Evolutionary conservation across 2,329 filamentous ascomycete species (phyloP), one percentile per base, ranked within the genome.

Genomic region (Botrytis elliptica): DNA sequence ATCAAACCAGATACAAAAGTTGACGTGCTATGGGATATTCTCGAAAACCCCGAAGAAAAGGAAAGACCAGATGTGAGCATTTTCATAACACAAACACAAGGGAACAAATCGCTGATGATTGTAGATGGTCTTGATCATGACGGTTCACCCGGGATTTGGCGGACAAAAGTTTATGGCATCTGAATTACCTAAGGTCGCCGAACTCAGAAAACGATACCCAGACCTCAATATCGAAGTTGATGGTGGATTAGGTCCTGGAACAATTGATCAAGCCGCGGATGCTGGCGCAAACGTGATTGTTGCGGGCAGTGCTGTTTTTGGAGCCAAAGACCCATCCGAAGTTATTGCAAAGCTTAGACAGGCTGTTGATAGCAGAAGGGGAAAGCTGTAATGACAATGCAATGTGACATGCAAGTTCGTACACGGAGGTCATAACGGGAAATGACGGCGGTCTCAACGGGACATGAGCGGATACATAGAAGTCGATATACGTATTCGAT

Each of bases 121-220:
- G 44, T 29, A 98, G 95, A 99, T 99, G 96, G 94, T 97, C 55
- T 90, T 99, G 29, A 89, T 99, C 75, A 99, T 99, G 96, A 99
- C 96, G 1, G 96, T 99, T 62, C 90, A 99, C 84, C 96, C 96
- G 63, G 96, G 96, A 64, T 99, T 99, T 81, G 96, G 96, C 76
- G 96, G 96, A 10, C 96, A 99, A 82, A 98, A 97, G 81, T 99
- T 99, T 87, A 98, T 98, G 94, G 91, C 94, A 20, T 93, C 93
- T 10, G 94, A 97, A 85, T 89, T 99, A 78, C 94, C 95, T 81
- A 99, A 99, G 85, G 96, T 99, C 38, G 85, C 92, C 77, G 94
- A 91, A 57, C 86, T 99, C 78, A 90, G 96, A 75, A 85, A 91
- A 81, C 90, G 89, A 80, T 99, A 98, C 82, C 95, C 96, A 3